A percentile compares a stretch with the other conserved stretches of the same genome.
phyloP scores from a whole-genome alignment of 495 filamentous ascomycete genomes.

The Penicillium mononematosum region DNA sequence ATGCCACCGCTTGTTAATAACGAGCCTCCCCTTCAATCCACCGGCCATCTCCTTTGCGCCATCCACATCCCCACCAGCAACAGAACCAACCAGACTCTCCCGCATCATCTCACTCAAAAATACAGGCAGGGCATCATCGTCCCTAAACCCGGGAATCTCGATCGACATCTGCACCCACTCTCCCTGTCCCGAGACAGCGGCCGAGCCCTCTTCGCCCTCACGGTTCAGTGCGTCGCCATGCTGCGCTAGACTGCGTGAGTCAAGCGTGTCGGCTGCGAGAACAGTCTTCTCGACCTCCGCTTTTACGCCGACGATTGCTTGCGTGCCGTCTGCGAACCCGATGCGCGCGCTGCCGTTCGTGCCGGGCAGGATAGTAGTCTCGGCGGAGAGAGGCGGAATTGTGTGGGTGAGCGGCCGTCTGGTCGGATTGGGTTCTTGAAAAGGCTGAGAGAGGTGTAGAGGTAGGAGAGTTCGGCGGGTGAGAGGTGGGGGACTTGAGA shows the following conservation, averaged over 20 bases:
- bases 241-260: constrained; percentile 28
- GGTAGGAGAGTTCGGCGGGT: constrained; percentile 93
- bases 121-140: constrained; percentile 86
- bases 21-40: constrained; percentile 65
- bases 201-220: constrained; percentile 31
- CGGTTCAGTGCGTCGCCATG: constrained; percentile 26
- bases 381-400: constrained; percentile 88
- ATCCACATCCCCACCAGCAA: constrained; percentile 20
- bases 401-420: constrained; percentile 75
- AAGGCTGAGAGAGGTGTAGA: constrained; percentile 79
- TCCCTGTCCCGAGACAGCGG: constrained; percentile 41
- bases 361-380: constrained; percentile 82
- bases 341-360: constrained; percentile 91
- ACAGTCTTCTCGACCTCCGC: constrained; percentile 79
- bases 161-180: constrained; percentile 81
- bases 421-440: constrained; percentile 81
- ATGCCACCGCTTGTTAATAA: constrained; percentile 86
- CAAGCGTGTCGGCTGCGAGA: constrained; percentile 34
- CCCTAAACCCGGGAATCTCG: constrained; percentile 81
- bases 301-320: constrained; percentile 93
- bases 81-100: constrained; percentile 75
- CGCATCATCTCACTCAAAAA: constrained; percentile 83
- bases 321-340: constrained; percentile 91
- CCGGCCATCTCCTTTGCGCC: constrained; percentile 47
- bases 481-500: constrained; percentile 67